phyloP scores from a whole-genome alignment of 257 asterid genomes.

The Nicotiana tabacum region DNA sequence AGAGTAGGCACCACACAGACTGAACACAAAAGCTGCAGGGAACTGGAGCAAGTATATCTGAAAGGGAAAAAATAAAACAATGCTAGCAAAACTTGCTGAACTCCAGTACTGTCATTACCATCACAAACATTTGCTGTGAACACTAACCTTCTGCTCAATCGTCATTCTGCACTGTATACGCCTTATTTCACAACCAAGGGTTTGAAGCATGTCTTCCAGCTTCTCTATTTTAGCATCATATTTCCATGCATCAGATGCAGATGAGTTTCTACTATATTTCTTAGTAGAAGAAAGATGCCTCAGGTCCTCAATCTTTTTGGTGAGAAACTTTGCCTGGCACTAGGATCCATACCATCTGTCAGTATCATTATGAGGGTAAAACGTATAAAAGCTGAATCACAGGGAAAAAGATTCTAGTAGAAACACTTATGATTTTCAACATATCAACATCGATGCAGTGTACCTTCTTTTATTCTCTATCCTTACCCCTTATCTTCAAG shows the following conservation, averaged over 20 bases:
- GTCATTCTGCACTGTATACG: constrained; percentile 41
- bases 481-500: background rate
- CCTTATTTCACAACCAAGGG: constrained; percentile 38
- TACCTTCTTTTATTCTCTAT: background rate
- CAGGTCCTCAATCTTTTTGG: constrained; percentile 49
- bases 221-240: constrained; percentile 40
- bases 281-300: constrained; percentile 27
- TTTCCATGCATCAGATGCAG: constrained; percentile 22
- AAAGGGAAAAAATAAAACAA: background rate
- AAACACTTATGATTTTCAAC: background rate
- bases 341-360: constrained; percentile 18
- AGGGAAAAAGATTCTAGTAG: background rate
- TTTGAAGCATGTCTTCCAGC: constrained; percentile 54
- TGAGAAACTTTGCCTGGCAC: constrained; percentile 53
- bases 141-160: constrained; percentile 58
- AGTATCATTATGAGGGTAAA: background rate
- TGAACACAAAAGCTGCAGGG: background rate
- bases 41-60: background rate
- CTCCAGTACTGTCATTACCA: background rate
- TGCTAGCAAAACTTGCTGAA: background rate
- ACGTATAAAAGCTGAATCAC: background rate
- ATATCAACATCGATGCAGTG: background rate
- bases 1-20: background rate
- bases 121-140: background rate
- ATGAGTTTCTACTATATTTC: constrained; percentile 18